These are phyloP conservation scores for Sindora glabra DNA, from an alignment of 306 rosid genomes.

Conservation along the genomic window DNA sequence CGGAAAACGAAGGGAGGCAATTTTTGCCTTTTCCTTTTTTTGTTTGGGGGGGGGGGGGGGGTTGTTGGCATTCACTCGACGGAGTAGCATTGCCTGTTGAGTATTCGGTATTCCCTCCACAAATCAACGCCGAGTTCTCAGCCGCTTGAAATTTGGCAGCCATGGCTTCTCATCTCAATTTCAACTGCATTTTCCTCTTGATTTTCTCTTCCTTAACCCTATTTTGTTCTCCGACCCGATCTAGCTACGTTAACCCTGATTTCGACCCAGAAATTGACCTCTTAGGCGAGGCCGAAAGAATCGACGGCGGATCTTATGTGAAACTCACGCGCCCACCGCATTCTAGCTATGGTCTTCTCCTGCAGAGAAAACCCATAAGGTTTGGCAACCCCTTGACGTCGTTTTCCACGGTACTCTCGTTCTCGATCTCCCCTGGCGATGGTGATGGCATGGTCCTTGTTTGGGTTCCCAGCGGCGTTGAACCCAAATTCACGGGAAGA, in stretches of 20 bases:
- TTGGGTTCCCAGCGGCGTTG: slow-evolving; percentile 20
- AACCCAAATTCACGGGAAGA: slow-evolving; percentile 14
- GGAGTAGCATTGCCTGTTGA: too few relatives aligned
- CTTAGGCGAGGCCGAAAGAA: slow-evolving; percentile 44
- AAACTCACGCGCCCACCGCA: slow-evolving; percentile 26
- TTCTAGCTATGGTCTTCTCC: slow-evolving; percentile 46
- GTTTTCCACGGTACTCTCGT: slow-evolving; percentile 35
- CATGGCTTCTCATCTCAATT: slow-evolving; percentile 32
- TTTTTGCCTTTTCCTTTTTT: too few relatives aligned
- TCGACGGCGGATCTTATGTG: slow-evolving; percentile 24
- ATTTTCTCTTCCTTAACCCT: slow-evolving; percentile 15
- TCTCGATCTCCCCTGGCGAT: slow-evolving; percentile 38
- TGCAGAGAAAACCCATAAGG: slow-evolving; percentile 23
- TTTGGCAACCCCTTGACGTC: slow-evolving; percentile 21
- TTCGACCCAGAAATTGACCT: slow-evolving; percentile 43
- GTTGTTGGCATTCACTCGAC: too few relatives aligned
- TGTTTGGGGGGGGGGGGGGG: too few relatives aligned
- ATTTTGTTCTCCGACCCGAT: slow-evolving; percentile 5
- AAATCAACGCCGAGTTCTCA: background rate
- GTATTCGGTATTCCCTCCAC: background rate
- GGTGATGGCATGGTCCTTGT: slow-evolving; percentile 36
- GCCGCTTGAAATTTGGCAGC: background rate
- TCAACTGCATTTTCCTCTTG: slow-evolving; percentile 11
- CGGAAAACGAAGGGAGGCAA: too few relatives aligned
- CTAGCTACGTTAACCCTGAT: slow-evolving; percentile 11